Evolutionary conservation across 495 filamentous ascomycete genomes (phyloP).

Genomic region (Tirmania nivea): DNA sequence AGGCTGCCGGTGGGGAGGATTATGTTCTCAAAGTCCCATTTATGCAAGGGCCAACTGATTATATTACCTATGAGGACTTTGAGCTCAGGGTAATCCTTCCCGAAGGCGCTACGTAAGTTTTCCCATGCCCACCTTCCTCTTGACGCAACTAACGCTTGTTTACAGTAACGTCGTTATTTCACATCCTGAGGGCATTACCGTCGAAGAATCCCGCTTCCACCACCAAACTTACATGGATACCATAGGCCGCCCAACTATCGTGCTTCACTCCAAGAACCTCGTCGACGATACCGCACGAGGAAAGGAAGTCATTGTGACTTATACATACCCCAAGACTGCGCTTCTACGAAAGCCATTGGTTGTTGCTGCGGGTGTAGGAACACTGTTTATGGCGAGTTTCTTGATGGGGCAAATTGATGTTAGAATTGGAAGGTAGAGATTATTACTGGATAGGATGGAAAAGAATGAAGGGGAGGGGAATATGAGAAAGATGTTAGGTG

Average conservation of each 20-base stretch:
- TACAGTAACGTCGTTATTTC: too few relatives aligned
- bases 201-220: constrained; percentile 30
- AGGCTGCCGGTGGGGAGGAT: constrained; percentile 31
- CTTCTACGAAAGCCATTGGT: constrained; percentile 68
- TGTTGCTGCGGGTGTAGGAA: constrained; percentile 49
- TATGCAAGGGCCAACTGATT: constrained; percentile 82
- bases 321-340: constrained; percentile 64
- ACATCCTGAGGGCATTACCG: constrained; percentile 19
- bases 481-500: too few relatives aligned
- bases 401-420: constrained; percentile 52
- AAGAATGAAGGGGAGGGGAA: too few relatives aligned
- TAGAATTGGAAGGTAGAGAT: constrained; percentile 29
- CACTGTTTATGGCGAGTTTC: constrained; percentile 59
- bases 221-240: constrained; percentile 90
- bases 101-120: constrained; percentile 67
- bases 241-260: constrained; percentile 61
- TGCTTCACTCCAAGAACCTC: constrained; percentile 60
- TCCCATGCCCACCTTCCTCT: constrained; percentile 23
- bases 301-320: constrained; percentile 47
- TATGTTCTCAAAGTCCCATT: constrained; percentile 92
- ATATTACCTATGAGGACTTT: constrained; percentile 64
- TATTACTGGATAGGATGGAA: too few relatives aligned
- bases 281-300: constrained; percentile 63
- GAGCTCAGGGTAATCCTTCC: constrained; percentile 66
- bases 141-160: too few relatives aligned